These are phyloP conservation scores for Mortierella sp. DNA, from an alignment of 371 early-diverging fungal species.

Conservation along the genomic window DNA sequence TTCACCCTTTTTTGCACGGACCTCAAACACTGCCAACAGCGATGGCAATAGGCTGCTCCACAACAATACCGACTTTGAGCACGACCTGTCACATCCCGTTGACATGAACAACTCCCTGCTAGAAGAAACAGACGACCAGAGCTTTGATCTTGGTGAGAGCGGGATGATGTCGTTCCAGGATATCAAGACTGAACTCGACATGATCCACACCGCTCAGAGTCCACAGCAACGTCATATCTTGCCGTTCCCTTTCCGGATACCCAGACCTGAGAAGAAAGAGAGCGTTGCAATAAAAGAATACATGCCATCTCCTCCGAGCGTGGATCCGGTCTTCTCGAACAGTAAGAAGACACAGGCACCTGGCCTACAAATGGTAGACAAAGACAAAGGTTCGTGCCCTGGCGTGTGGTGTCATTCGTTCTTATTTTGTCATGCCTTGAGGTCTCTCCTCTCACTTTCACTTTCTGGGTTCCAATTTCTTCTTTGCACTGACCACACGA, in stretches of 20 bases:
- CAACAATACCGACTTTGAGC: constrained; percentile 10
- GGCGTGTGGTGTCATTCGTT: neutral
- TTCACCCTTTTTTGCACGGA: constrained; percentile 8
- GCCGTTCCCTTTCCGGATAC: constrained; percentile 54
- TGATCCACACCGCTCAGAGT: constrained; percentile 25
- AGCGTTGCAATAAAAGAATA: constrained; percentile 51
- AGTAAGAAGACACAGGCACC: constrained; percentile 17
- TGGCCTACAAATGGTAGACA: constrained; percentile 26
- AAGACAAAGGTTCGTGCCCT: constrained; percentile 46
- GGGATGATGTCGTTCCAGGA: constrained; percentile 60
- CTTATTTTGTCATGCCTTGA: neutral
- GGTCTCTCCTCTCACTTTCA: neutral
- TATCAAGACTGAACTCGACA: constrained; percentile 47
- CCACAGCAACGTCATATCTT: constrained; percentile 36
- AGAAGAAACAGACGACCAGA: constrained; percentile 45
- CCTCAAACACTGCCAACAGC: constrained; percentile 10
- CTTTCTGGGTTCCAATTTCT: neutral
- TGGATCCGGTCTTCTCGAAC: neutral
- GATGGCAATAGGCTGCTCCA: constrained; percentile 1
- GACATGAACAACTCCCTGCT: constrained; percentile 24
- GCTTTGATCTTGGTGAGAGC: constrained; percentile 51
- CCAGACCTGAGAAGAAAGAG: constrained; percentile 45
- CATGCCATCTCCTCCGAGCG: constrained; percentile 17
- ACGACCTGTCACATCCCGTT: constrained; percentile 15
- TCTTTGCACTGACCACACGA: constrained; percentile 6